phyloP scores from a whole-genome alignment of 2,329 filamentous ascomycete genomes.

The Aureobasidium vineae region DNA sequence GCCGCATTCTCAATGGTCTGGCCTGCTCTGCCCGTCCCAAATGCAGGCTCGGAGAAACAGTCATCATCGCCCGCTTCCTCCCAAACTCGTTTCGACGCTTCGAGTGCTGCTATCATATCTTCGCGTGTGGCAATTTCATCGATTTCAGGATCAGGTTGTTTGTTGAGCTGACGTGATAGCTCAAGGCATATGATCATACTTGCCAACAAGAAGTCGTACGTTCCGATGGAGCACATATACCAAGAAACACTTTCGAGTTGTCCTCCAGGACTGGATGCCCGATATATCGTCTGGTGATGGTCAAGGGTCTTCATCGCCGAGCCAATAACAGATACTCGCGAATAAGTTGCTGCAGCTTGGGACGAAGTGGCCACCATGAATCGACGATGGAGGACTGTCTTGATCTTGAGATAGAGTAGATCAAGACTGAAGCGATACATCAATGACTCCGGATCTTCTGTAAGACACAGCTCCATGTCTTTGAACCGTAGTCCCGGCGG shows the following conservation, averaged over 20 bases:
- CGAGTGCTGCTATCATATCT: constrained; percentile 36
- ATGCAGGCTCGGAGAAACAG: not conserved
- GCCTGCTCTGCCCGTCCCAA: not conserved
- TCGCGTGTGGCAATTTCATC: constrained; percentile 26
- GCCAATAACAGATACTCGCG: constrained; percentile 48
- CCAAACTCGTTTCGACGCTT: constrained; percentile 39
- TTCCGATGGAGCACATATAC: constrained; percentile 48
- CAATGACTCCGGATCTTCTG: constrained; percentile 52
- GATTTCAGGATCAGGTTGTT: constrained; percentile 26
- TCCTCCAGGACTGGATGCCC: constrained; percentile 48
- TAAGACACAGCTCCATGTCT: constrained; percentile 45
- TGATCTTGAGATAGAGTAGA: constrained; percentile 52
- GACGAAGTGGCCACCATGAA: constrained; percentile 42
- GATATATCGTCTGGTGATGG: constrained; percentile 52
- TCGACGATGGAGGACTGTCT: constrained; percentile 55
- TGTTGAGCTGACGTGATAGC: constrained; percentile 34
- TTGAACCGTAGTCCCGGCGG: constrained; percentile 42
- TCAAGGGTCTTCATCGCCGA: constrained; percentile 51
- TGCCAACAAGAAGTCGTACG: constrained; percentile 51
- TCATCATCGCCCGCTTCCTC: constrained; percentile 28
- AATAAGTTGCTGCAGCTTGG: constrained; percentile 41
- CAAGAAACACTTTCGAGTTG: constrained; percentile 47
- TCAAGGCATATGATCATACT: constrained; percentile 52
- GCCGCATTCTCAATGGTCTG: constrained; percentile 29
- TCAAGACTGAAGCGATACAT: constrained; percentile 55